A percentile compares a stretch with the other conserved stretches of the same genome.
Evolutionary conservation across 495 filamentous ascomycete species (phyloP).

Genomic region (Astrocystis sublimbata): DNA sequence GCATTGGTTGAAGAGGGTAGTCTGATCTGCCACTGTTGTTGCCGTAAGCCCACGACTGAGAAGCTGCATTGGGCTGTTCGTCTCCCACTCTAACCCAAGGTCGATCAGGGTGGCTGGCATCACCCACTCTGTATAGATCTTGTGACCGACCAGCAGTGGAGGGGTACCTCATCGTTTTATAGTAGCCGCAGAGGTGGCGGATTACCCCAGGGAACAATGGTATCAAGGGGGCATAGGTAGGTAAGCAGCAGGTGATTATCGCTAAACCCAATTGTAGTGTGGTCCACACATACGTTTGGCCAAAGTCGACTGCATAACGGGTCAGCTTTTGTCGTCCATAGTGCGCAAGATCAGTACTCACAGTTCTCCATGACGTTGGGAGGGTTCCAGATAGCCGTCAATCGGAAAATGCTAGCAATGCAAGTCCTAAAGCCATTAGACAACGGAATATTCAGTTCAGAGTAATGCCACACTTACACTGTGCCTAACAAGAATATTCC

Average conservation of each 20-base stretch:
- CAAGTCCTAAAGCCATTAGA: neutral
- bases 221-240: neutral
- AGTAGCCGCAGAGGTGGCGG: too few relatives aligned
- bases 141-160: neutral
- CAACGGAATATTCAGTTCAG: neutral
- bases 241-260: neutral
- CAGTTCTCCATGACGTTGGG: neutral
- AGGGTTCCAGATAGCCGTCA: constrained; percentile 21
- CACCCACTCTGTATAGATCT: neutral
- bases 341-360: neutral
- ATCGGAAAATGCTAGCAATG: constrained; percentile 15
- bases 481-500: constrained; percentile 34
- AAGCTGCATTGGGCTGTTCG: neutral
- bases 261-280: neutral
- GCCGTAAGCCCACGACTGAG: neutral
- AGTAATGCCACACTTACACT: constrained; percentile 30
- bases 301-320: neutral
- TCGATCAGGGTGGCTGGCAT: neutral
- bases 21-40: neutral
- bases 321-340: too few relatives aligned
- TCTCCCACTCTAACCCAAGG: constrained; percentile 3
- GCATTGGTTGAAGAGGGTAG: neutral
- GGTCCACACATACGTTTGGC: neutral
- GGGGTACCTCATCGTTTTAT: neutral
- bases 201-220: too few relatives aligned